Conservation (phyloP, 2,329 filamentous ascomycete genomes). For the Trichoderma sp. region DNA sequence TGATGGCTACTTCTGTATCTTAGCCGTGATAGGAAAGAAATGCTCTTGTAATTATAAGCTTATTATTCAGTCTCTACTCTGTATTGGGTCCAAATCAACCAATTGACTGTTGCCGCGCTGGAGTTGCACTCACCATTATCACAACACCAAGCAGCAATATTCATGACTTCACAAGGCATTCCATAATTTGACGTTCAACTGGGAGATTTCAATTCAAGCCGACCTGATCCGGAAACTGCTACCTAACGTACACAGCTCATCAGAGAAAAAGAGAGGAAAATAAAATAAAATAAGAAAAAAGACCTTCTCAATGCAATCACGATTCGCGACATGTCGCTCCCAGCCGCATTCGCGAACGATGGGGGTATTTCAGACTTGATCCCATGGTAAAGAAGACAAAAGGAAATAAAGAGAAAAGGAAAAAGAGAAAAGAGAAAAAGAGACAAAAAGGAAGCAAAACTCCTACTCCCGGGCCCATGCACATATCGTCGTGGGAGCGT, state of each 20-base stretch:
- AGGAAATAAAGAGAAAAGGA: background rate
- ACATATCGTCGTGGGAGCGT: background rate
- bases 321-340: slow-evolving; percentile 13
- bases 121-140: no score
- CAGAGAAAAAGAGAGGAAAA: background rate
- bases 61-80: no score
- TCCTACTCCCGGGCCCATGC: slow-evolving; percentile 19
- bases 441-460: background rate
- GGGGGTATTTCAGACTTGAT: slow-evolving; percentile 21
- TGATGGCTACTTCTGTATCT: no score
- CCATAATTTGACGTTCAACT: background rate
- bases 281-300: background rate
- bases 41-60: no score
- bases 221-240: background rate
- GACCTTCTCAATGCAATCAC: background rate
- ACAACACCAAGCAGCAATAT: background rate
- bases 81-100: no score
- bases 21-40: no score
- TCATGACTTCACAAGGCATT: background rate
- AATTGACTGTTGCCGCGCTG: no score
- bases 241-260: slow-evolving; percentile 13
- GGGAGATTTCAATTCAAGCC: slow-evolving; percentile 12
- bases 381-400: background rate
- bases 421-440: background rate
- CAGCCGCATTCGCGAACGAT: slow-evolving; percentile 21